Conservation (phyloP, 148 eudicot species). For the Suaeda aralocaspica region DNA sequence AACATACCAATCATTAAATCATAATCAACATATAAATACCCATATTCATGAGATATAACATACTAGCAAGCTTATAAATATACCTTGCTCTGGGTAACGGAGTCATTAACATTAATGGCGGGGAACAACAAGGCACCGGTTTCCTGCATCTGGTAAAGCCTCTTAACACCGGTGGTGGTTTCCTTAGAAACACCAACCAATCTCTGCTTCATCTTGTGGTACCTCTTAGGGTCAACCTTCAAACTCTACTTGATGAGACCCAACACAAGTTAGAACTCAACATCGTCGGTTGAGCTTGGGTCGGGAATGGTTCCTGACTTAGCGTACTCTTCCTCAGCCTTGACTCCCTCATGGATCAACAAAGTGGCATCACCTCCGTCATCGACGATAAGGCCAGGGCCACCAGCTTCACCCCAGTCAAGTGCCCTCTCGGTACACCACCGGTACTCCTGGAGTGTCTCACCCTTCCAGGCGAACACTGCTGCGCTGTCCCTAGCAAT, state of each 20-base stretch:
- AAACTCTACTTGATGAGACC: conserved; percentile 63
- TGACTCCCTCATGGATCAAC: conserved; percentile 94
- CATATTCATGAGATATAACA: background rate
- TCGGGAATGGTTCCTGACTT: conserved; percentile 66
- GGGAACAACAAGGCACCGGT: conserved; percentile 82
- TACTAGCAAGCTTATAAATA: background rate
- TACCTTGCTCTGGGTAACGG: conserved; percentile 99
- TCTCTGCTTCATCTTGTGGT: conserved; percentile 78
- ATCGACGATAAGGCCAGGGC: conserved; percentile 91
- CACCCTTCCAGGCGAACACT: conserved; percentile 98
- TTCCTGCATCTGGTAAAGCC: conserved; percentile 91
- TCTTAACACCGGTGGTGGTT: conserved; percentile 99
- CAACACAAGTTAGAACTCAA: conserved; percentile 86
- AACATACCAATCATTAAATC: too few species aligned
- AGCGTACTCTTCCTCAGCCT: conserved; percentile 82
- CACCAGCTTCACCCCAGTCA: conserved; percentile 94
- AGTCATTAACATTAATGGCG: conserved; percentile 95
- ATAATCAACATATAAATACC: background rate
- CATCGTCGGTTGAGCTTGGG: conserved; percentile 67
- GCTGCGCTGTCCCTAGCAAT: conserved; percentile 92
- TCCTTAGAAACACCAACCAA: conserved; percentile 95
- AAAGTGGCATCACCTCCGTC: conserved; percentile 94
- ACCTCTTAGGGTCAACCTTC: conserved; percentile 73
- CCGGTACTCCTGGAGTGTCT: conserved; percentile 98
- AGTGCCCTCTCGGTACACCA: conserved; percentile 97